Conservation (phyloP, 192 early-diverging fungal species). For the Radiomyces spectabilis region DNA sequence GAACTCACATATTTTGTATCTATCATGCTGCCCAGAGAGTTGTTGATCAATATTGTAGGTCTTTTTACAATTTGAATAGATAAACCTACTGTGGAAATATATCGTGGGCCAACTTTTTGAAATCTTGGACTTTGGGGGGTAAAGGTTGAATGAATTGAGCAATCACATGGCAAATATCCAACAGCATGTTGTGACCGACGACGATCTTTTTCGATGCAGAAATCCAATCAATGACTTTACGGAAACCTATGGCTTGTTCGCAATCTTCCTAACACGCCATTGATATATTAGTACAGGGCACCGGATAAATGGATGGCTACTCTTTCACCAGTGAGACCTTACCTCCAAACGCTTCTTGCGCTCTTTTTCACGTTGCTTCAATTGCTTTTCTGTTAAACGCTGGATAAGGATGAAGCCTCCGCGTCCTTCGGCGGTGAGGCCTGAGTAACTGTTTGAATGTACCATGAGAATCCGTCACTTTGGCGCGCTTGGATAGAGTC, state of each 20-base stretch:
- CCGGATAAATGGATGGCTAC: background rate
- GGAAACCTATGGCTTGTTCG: slow-evolving; percentile 41
- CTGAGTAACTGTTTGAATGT: slow-evolving; percentile 11
- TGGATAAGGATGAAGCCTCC: slow-evolving; percentile 18
- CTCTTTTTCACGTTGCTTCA: slow-evolving; percentile 7
- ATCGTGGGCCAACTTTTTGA: slow-evolving; percentile 54
- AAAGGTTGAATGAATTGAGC: slow-evolving; percentile 68
- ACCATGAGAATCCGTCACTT: too few species aligned
- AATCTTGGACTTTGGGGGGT: slow-evolving; percentile 55
- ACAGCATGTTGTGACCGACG: slow-evolving; percentile 86
- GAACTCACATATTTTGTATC: slow-evolving; percentile 71
- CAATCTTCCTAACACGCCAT: slow-evolving; percentile 4
- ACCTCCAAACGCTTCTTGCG: slow-evolving; percentile 11
- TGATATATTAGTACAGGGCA: background rate
- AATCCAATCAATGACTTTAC: slow-evolving; percentile 75
- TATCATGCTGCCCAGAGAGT: slow-evolving; percentile 65
- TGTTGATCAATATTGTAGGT: background rate
- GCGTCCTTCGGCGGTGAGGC: slow-evolving; percentile 14
- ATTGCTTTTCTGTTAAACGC: slow-evolving; percentile 2
- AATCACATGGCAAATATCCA: slow-evolving; percentile 76
- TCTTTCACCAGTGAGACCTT: background rate
- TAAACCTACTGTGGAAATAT: slow-evolving; percentile 54
- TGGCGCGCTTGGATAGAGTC: too few species aligned
- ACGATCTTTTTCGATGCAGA: slow-evolving; percentile 68
- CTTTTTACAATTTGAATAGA: background rate